Conservation (phyloP, 176 grass and related monocot genomes). For the Eragrostis curvula region DNA sequence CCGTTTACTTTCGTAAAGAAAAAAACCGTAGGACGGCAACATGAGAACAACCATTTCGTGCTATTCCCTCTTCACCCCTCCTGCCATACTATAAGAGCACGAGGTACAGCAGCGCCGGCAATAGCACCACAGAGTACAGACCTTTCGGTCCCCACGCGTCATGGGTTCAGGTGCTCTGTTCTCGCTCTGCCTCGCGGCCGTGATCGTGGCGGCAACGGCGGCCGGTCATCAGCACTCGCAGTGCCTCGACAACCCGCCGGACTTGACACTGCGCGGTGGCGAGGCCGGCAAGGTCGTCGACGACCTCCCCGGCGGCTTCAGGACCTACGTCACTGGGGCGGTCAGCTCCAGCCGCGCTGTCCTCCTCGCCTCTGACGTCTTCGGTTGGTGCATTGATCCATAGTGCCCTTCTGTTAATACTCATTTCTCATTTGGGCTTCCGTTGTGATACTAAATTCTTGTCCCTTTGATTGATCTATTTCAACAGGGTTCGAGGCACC, state of each 20-base stretch:
- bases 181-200: background rate
- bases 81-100: background rate
- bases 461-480: background rate
- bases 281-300: slow-evolving; percentile 11
- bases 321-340: slow-evolving; percentile 29
- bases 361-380: slow-evolving; percentile 39
- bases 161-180: background rate
- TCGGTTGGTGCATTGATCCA: background rate
- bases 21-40: too few relatives aligned
- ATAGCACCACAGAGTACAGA: background rate
- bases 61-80: background rate
- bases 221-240: background rate
- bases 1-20: background rate
- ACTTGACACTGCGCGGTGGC: background rate
- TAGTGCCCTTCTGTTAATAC: background rate
- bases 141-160: background rate
- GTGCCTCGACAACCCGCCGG: slow-evolving; percentile 34
- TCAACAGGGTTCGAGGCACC: slow-evolving; percentile 43
- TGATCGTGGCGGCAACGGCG: background rate
- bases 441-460: background rate
- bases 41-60: background rate
- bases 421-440: background rate
- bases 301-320: slow-evolving; percentile 24
- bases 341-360: background rate
- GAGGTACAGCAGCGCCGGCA: background rate